phyloP scores from a whole-genome alignment of 495 filamentous ascomycete genomes.

The Xylaria telfairii region DNA sequence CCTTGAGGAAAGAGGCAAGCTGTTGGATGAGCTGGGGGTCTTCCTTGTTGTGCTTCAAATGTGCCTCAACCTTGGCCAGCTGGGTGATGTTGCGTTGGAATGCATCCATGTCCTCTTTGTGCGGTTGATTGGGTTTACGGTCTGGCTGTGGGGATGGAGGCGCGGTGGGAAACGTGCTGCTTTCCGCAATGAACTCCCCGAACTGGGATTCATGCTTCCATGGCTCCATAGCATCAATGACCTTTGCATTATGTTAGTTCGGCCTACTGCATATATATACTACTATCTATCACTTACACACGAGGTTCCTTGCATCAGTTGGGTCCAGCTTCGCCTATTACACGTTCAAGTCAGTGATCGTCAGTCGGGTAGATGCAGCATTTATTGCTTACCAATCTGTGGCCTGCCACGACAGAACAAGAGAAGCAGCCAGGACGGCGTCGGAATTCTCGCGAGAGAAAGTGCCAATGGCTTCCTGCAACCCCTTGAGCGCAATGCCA shows the following conservation, averaged over 20 bases:
- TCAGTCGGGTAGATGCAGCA: slow-evolving; percentile 38
- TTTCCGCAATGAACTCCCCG: slow-evolving; percentile 80
- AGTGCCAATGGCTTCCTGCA: slow-evolving; percentile 82
- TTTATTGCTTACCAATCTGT: slow-evolving; percentile 83
- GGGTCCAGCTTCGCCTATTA: slow-evolving; percentile 85
- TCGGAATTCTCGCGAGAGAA: slow-evolving; percentile 91
- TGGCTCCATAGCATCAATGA: slow-evolving; percentile 88
- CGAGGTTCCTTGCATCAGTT: slow-evolving; percentile 88
- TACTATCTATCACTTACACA: slow-evolving; percentile 62
- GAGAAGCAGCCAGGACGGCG: slow-evolving; percentile 88
- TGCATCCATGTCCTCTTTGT: slow-evolving; percentile 72
- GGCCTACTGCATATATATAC: slow-evolving; percentile 5
- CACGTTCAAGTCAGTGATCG: slow-evolving; percentile 38
- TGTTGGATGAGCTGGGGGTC: slow-evolving; percentile 77
- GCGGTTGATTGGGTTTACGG: slow-evolving; percentile 60
- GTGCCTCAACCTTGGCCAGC: slow-evolving; percentile 73
- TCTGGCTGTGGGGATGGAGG: slow-evolving; percentile 65
- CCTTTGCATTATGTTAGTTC: slow-evolving; percentile 55
- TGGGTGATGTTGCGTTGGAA: slow-evolving; percentile 69
- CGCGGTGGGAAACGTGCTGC: slow-evolving; percentile 68
- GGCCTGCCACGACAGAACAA: slow-evolving; percentile 94
- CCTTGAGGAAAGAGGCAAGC: slow-evolving; percentile 79
- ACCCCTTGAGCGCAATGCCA: slow-evolving; percentile 80
- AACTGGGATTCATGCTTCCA: slow-evolving; percentile 93
- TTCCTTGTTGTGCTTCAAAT: slow-evolving; percentile 73